These are phyloP conservation scores for Candida tammaniensis DNA, from an alignment of 805 yeast genomes.

Conservation along the genomic window DNA sequence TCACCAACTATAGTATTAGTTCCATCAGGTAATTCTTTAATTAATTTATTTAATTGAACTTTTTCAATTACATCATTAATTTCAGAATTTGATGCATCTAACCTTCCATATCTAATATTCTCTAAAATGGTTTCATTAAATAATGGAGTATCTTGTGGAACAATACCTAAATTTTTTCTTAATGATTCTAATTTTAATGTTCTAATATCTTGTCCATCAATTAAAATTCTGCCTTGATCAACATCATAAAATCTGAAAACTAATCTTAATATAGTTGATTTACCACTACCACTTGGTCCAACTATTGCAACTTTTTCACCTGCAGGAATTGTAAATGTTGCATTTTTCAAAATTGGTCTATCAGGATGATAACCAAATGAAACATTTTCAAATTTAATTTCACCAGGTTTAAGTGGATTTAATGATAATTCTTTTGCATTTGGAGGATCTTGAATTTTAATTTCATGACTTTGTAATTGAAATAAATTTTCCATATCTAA, in stretches of 20 bases:
- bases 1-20: slow-evolving; percentile 88
- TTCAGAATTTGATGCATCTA: slow-evolving; percentile 71
- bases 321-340: slow-evolving; percentile 81
- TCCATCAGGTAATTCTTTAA: slow-evolving; percentile 79
- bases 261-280: slow-evolving; percentile 80
- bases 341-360: slow-evolving; percentile 78
- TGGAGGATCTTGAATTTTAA: slow-evolving; percentile 61
- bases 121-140: slow-evolving; percentile 89
- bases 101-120: slow-evolving; percentile 81
- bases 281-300: slow-evolving; percentile 96
- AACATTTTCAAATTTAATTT: slow-evolving; percentile 85
- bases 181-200: slow-evolving; percentile 73
- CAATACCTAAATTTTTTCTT: slow-evolving; percentile 79
- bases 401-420: slow-evolving; percentile 52
- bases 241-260: slow-evolving; percentile 91
- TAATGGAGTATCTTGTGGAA: slow-evolving; percentile 96
- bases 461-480: slow-evolving; percentile 72
- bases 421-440: slow-evolving; percentile 61
- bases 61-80: slow-evolving; percentile 59
- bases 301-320: slow-evolving; percentile 92
- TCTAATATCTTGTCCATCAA: slow-evolving; percentile 87
- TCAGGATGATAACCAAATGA: slow-evolving; percentile 90
- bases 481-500: slow-evolving; percentile 95
- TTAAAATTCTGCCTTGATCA: slow-evolving; percentile 66
- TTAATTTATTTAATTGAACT: slow-evolving; percentile 66